A percentile compares a stretch with the other conserved stretches of the same genome.
Evolutionary conservation across 345 rosid species (phyloP).

Genomic region (Lepidium aucheri): DNA sequence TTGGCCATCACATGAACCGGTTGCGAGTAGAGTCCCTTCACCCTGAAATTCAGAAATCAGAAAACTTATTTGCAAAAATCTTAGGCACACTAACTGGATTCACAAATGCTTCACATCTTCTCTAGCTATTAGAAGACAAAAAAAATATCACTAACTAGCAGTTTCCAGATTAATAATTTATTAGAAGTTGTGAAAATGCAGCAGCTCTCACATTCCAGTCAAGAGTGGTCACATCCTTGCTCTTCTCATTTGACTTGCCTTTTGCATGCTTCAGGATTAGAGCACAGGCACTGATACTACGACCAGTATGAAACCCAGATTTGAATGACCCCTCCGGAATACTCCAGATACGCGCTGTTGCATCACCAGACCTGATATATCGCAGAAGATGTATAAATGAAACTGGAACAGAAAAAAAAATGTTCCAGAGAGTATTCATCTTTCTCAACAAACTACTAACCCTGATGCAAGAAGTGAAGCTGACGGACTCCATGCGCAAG

Average conservation of each 20-base stretch:
- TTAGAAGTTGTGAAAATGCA: background rate
- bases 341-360: constrained; percentile 96
- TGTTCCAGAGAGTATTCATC: background rate
- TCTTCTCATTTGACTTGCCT: constrained; percentile 93
- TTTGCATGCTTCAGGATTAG: constrained; percentile 86
- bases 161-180: background rate
- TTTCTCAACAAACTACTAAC: constrained; percentile 35
- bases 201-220: constrained; percentile 93
- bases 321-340: constrained; percentile 57
- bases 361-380: constrained; percentile 80
- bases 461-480: constrained; percentile 99
- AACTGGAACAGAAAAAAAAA: background rate
- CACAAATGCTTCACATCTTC: background rate
- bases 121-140: background rate
- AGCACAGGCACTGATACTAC: constrained; percentile 43
- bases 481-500: constrained; percentile 99
- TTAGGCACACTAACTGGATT: constrained; percentile 7
- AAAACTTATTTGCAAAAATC: background rate
- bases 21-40: constrained; percentile 89
- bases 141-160: background rate
- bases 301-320: constrained; percentile 44
- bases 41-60: constrained; percentile 39
- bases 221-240: constrained; percentile 96
- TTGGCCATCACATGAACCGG: constrained; percentile 97
- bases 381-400: background rate